A percentile compares a stretch with the other conserved stretches of the same genome.
Conservation (phyloP, 805 yeast species). For the Metschnikowia gelsemii region DNA sequence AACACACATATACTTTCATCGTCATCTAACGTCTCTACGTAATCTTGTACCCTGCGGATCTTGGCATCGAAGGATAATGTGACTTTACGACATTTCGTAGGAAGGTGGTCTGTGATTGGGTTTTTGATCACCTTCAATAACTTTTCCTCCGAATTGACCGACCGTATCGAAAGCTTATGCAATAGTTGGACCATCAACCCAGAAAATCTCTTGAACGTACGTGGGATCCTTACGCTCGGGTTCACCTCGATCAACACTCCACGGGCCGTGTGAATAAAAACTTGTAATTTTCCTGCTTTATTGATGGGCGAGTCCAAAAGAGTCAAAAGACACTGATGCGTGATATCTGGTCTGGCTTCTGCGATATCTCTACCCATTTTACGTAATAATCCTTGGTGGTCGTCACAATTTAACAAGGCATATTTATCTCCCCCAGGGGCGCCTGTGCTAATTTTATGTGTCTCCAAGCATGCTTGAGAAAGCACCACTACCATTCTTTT, state of each 20-base stretch:
- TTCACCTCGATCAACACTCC: slow-evolving; percentile 95
- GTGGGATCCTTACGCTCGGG: slow-evolving; percentile 94
- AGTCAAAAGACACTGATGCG: slow-evolving; percentile 95
- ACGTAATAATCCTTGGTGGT: slow-evolving; percentile 91
- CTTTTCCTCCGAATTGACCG: slow-evolving; percentile 94
- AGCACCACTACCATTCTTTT: slow-evolving; percentile 91
- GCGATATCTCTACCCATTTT: slow-evolving; percentile 97
- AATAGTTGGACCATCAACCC: slow-evolving; percentile 97
- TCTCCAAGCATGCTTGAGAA: slow-evolving; percentile 92
- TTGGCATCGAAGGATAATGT: slow-evolving; percentile 92
- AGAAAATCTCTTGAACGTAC: slow-evolving; percentile 96
- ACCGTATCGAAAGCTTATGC: slow-evolving; percentile 88
- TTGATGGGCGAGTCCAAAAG: slow-evolving; percentile 95
- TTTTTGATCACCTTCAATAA: slow-evolving; percentile 91
- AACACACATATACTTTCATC: slow-evolving; percentile 96
- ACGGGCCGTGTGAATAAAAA: slow-evolving; percentile 91
- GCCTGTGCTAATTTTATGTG: slow-evolving; percentile 81
- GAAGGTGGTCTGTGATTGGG: slow-evolving; percentile 95
- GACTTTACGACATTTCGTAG: slow-evolving; percentile 91
- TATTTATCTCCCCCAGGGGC: slow-evolving; percentile 83
- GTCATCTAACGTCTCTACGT: slow-evolving; percentile 71
- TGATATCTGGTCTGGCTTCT: slow-evolving; percentile 98
- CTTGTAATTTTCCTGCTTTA: slow-evolving; percentile 96
- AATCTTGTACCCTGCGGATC: slow-evolving; percentile 84
- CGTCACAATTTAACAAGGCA: slow-evolving; percentile 94